These are phyloP conservation scores for Pseudocercospora macadamiae DNA, from an alignment of 2,329 filamentous ascomycete genomes.

Conservation along the genomic window DNA sequence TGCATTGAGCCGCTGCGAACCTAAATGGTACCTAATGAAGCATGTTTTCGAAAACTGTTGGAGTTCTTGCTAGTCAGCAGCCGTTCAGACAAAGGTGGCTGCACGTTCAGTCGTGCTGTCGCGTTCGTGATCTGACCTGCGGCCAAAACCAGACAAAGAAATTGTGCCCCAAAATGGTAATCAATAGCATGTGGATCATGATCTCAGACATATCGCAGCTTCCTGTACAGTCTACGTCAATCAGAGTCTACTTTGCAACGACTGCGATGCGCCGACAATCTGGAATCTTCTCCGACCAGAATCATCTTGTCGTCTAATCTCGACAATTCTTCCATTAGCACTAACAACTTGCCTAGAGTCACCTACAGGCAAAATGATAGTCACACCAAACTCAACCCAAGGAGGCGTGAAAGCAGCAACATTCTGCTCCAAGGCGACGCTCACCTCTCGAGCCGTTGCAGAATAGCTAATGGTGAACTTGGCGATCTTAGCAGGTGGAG, in stretches of 20 bases:
- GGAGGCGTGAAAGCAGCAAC: constrained; percentile 50
- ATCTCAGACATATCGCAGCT: neutral
- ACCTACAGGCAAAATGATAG: constrained; percentile 55
- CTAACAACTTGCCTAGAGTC: constrained; percentile 48
- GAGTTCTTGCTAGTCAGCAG: neutral
- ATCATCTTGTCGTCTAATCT: constrained; percentile 28
- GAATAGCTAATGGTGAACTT: constrained; percentile 50
- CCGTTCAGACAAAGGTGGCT: neutral
- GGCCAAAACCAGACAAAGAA: neutral
- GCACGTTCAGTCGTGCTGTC: neutral
- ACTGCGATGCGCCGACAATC: neutral
- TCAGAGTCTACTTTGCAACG: neutral
- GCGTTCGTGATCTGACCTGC: neutral
- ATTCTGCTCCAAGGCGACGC: constrained; percentile 47
- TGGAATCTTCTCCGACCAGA: constrained; percentile 29
- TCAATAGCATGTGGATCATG: neutral
- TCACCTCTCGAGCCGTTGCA: constrained; percentile 49
- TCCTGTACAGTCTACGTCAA: neutral
- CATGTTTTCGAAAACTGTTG: neutral
- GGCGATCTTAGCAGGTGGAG: constrained; percentile 44
- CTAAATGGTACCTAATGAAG: neutral
- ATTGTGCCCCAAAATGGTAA: neutral
- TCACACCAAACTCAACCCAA: constrained; percentile 51
- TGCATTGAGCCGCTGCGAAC: neutral
- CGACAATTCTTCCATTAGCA: constrained; percentile 19